Conservation (phyloP, 495 filamentous ascomycete species). For the Penicillium fimorum region DNA sequence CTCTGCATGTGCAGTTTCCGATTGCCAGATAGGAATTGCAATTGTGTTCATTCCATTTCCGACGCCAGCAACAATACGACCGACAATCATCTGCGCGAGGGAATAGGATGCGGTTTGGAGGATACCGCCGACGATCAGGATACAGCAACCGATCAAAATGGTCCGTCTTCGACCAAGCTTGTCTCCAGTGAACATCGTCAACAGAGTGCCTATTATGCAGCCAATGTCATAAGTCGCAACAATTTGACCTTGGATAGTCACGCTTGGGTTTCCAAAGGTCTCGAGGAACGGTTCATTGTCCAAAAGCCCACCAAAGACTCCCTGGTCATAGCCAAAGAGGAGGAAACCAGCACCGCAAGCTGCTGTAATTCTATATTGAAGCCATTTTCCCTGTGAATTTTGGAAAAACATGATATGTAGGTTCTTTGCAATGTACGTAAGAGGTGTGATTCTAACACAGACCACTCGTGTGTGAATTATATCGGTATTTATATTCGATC, state of each 20-base stretch:
- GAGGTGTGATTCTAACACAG: neutral
- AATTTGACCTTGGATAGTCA: conserved; percentile 18
- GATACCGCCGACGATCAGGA: conserved; percentile 53
- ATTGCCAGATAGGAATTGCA: conserved; percentile 44
- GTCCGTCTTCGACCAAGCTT: conserved; percentile 48
- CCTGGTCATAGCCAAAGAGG: conserved; percentile 35
- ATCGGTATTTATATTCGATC: neutral
- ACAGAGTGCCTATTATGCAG: conserved; percentile 10
- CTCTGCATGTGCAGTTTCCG: conserved; percentile 49
- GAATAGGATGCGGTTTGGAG: conserved; percentile 50
- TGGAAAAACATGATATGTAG: conserved; percentile 2
- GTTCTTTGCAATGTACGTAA: neutral
- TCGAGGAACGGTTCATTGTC: conserved; percentile 12
- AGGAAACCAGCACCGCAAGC: conserved; percentile 14
- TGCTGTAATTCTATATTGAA: conserved; percentile 14
- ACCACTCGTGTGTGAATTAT: neutral
- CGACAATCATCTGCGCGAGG: conserved; percentile 44
- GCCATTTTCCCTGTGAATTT: conserved; percentile 7
- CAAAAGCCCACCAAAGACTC: conserved; percentile 31
- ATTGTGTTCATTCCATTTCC: conserved; percentile 44
- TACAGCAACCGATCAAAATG: conserved; percentile 43
- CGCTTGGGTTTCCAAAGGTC: conserved; percentile 11
- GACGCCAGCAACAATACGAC: conserved; percentile 40
- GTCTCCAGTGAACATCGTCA: conserved; percentile 32
- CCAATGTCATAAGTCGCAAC: conserved; percentile 18